Evolutionary conservation across 306 rosid genomes (phyloP).

Genomic region (Crotalaria pallida): DNA sequence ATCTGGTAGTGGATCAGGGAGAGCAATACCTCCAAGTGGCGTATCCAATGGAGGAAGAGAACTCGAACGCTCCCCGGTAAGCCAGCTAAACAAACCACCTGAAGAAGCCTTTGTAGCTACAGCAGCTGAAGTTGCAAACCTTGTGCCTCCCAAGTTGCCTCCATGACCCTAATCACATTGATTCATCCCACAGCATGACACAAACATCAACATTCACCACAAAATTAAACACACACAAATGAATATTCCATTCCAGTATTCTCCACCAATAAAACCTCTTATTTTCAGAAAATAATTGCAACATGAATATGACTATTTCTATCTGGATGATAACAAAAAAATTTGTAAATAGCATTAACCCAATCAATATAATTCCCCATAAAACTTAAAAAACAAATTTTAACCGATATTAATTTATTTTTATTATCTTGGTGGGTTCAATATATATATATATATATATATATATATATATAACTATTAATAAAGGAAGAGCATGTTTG

Average conservation of each 20-base stretch:
- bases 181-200: neutral
- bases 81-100: constrained; percentile 75
- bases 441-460: too few species aligned
- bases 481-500: too few species aligned
- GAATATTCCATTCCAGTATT: neutral
- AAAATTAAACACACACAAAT: constrained; percentile 4
- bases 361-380: neutral
- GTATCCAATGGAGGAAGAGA: constrained; percentile 50
- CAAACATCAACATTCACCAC: neutral
- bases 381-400: neutral
- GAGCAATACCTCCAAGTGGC: constrained; percentile 55
- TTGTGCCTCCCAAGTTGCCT: constrained; percentile 43
- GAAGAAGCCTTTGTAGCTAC: constrained; percentile 52
- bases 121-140: constrained; percentile 57
- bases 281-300: neutral
- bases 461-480: too few species aligned
- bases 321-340: too few species aligned
- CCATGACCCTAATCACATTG: constrained; percentile 48
- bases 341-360: too few species aligned
- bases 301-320: too few species aligned
- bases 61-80: constrained; percentile 57
- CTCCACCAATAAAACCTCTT: neutral
- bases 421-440: neutral
- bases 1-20: constrained; percentile 70
- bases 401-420: neutral